A percentile compares a stretch with the other conserved stretches of the same genome.
Conservation (phyloP, 495 filamentous ascomycete genomes). For the Parmelia sp. region DNA sequence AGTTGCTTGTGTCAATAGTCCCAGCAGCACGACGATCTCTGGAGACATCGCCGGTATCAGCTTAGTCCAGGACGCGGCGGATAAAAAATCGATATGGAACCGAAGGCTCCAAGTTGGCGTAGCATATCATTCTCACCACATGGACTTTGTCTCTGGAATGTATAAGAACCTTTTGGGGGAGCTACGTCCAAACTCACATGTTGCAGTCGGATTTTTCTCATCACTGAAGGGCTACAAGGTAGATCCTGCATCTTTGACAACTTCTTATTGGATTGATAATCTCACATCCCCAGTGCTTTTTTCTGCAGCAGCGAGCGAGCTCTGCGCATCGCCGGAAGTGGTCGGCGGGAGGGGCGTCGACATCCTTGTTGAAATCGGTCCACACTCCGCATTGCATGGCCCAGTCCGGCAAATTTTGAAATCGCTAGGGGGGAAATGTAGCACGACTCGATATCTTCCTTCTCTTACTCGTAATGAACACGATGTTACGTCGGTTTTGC, state of each 20-base stretch:
- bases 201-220: not conserved
- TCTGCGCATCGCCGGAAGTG: not conserved
- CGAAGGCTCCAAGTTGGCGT: constrained; percentile 36
- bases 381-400: not conserved
- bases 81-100: constrained; percentile 39
- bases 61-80: constrained; percentile 33
- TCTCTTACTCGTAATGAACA: not conserved
- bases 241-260: not conserved
- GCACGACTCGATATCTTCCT: not conserved
- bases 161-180: constrained; percentile 27
- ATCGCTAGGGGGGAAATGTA: not conserved
- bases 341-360: constrained; percentile 1
- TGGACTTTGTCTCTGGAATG: constrained; percentile 35
- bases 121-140: constrained; percentile 52
- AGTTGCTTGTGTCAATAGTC: constrained; percentile 10
- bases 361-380: constrained; percentile 43
- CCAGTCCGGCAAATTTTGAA: too few species aligned
- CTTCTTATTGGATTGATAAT: constrained; percentile 9
- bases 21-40: constrained; percentile 34
- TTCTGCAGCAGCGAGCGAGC: not conserved
- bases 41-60: constrained; percentile 41
- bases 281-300: constrained; percentile 6
- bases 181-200: not conserved
- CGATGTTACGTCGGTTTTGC: not conserved
- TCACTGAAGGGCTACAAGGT: not conserved